Evolutionary conservation across 805 yeast species (phyloP).

Genomic region (Candida germanica): DNA sequence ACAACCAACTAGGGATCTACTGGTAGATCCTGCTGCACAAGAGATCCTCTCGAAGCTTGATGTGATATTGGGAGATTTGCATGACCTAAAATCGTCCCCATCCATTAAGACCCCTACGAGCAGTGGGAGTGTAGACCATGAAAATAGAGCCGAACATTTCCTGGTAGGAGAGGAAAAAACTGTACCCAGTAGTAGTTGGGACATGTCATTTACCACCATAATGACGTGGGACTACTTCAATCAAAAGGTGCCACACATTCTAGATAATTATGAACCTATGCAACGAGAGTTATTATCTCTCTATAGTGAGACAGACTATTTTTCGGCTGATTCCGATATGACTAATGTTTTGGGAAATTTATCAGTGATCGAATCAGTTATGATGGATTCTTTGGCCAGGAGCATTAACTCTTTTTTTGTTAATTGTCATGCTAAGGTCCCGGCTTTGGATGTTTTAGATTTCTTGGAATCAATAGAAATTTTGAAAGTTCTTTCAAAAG

Average conservation of each 20-base stretch:
- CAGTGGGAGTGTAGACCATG: not conserved
- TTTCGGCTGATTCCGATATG: not conserved
- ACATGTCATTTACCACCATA: slow-evolving; percentile 30
- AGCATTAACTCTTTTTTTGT: slow-evolving; percentile 27
- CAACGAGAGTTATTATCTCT: slow-evolving; percentile 3
- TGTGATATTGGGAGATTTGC: slow-evolving; percentile 23
- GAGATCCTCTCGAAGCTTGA: slow-evolving; percentile 29
- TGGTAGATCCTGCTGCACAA: slow-evolving; percentile 25
- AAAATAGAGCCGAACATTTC: not conserved
- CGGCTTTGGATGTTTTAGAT: slow-evolving; percentile 27
- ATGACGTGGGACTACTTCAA: slow-evolving; percentile 27
- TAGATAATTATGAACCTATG: slow-evolving; percentile 7
- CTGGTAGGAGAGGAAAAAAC: slow-evolving; percentile 4
- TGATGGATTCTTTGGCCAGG: slow-evolving; percentile 12
- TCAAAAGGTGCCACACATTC: slow-evolving; percentile 10
- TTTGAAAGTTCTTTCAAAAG: slow-evolving; percentile 19
- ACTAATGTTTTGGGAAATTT: not conserved
- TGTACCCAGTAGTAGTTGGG: slow-evolving; percentile 21
- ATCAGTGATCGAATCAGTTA: slow-evolving; percentile 6
- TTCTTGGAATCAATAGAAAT: slow-evolving; percentile 29
- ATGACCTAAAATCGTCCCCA: slow-evolving; percentile 13
- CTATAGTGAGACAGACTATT: slow-evolving; percentile 2
- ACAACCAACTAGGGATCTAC: slow-evolving; percentile 15
- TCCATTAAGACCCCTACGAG: not conserved
- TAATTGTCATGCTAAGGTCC: slow-evolving; percentile 32